phyloP scores from a whole-genome alignment of 108 stramenopile species.

The Skeletonema menzelii region DNA sequence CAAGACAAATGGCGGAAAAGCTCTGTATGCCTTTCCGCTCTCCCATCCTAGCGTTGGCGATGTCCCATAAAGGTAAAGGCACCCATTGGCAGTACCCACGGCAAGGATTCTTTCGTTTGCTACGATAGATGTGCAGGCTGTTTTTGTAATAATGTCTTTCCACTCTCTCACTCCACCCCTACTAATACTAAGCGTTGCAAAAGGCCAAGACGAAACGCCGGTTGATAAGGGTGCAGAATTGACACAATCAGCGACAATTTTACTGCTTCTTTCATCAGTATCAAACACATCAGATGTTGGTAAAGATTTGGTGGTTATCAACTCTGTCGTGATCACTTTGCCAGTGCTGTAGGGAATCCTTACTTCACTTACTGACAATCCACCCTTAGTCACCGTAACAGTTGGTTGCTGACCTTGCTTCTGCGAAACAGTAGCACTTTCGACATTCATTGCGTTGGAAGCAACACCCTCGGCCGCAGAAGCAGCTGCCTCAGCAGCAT shows the following conservation, averaged over 20 bases:
- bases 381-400: background rate
- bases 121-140: constrained; percentile 63
- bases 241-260: constrained; percentile 67
- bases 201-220: constrained; percentile 55
- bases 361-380: background rate
- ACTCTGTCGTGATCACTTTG: constrained; percentile 63
- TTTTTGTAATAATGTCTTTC: constrained; percentile 73
- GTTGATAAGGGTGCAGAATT: constrained; percentile 48
- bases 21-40: constrained; percentile 66
- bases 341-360: constrained; percentile 64
- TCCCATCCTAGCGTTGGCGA: constrained; percentile 76
- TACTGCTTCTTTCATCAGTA: constrained; percentile 3
- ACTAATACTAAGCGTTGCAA: constrained; percentile 65
- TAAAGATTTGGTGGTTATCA: constrained; percentile 14
- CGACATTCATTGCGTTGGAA: constrained; percentile 13
- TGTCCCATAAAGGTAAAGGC: constrained; percentile 75
- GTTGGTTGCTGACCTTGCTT: background rate
- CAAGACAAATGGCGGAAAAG: constrained; percentile 74
- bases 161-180: constrained; percentile 50
- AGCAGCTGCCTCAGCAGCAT: constrained; percentile 57
- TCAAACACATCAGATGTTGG: constrained; percentile 12
- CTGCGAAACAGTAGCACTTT: background rate
- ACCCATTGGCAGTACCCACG: constrained; percentile 77
- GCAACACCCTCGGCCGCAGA: constrained; percentile 21
- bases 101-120: constrained; percentile 57